Percentiles rank a stretch among this genome's conserved stretches.
Evolutionary conservation across 805 yeast species (phyloP).

Genomic region (Saccharomycopsis sp.): DNA sequence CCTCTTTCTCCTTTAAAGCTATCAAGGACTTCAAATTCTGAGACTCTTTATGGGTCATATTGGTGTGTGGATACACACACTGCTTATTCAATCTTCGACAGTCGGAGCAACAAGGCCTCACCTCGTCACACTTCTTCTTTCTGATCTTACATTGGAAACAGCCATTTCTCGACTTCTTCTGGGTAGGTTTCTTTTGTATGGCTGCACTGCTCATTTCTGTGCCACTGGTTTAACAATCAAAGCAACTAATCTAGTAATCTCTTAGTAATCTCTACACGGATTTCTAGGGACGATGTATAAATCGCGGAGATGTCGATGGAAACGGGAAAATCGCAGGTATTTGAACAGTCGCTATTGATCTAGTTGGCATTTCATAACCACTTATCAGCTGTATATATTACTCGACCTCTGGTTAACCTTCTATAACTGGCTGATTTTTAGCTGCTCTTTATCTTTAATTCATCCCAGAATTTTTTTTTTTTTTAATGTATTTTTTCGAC

Average conservation of each 20-base stretch:
- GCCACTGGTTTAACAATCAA: too few species aligned
- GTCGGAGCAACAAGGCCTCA: conserved; percentile 60
- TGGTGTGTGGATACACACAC: conserved; percentile 64
- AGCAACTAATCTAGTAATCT: neutral
- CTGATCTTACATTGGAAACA: conserved; percentile 64
- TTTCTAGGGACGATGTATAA: neutral
- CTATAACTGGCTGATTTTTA: neutral
- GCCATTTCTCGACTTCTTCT: conserved; percentile 47
- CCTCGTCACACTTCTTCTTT: conserved; percentile 72
- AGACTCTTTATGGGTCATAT: conserved; percentile 21
- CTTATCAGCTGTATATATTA: neutral
- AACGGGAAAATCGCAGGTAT: too few species aligned
- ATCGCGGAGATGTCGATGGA: neutral
- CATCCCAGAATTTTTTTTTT: neutral
- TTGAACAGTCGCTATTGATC: too few species aligned
- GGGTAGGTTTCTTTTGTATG: conserved; percentile 21
- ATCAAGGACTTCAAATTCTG: neutral
- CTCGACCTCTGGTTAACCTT: neutral
- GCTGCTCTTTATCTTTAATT: neutral
- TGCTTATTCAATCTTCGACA: conserved; percentile 56
- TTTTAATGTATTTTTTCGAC: neutral
- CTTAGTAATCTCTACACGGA: neutral
- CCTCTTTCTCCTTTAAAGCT: neutral
- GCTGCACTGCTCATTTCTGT: neutral
- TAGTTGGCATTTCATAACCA: neutral